Evolutionary conservation across 2,329 filamentous ascomycete species (phyloP).

Genomic region (Sporothrix euskadiensis): DNA sequence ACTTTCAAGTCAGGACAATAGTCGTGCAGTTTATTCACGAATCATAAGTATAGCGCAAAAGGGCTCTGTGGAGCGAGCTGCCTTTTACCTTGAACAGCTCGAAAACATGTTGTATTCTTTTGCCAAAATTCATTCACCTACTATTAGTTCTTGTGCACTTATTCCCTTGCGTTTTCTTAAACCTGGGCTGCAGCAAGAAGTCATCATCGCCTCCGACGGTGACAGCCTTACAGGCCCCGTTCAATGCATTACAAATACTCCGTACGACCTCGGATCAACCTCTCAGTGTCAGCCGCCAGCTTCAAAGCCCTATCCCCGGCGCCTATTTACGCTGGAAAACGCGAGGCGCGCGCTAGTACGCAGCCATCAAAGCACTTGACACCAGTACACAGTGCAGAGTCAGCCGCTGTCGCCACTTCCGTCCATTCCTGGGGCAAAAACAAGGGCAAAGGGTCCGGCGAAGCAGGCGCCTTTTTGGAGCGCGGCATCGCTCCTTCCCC

Average conservation of each 20-base stretch:
- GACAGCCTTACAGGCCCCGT: neutral
- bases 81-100: no score
- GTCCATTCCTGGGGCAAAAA: neutral
- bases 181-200: neutral
- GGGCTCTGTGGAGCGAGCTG: no score
- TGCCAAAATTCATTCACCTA: neutral
- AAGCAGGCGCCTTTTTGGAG: slow-evolving; percentile 3
- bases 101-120: no score
- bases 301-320: slow-evolving; percentile 18
- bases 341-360: slow-evolving; percentile 1
- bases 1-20: no score
- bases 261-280: neutral
- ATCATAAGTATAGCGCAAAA: no score
- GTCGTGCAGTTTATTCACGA: no score
- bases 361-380: neutral
- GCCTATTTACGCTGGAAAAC: slow-evolving; percentile 12
- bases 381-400: neutral
- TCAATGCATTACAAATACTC: slow-evolving; percentile 4
- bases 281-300: neutral
- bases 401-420: neutral
- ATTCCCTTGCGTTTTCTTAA: neutral
- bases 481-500: slow-evolving; percentile 15
- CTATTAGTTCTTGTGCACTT: neutral
- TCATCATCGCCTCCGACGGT: neutral
- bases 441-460: neutral